Percentiles rank a stretch among this genome's conserved stretches.
Evolutionary conservation across 2,329 filamentous ascomycete genomes (phyloP).

Genomic region (Fusarium newnesense): DNA sequence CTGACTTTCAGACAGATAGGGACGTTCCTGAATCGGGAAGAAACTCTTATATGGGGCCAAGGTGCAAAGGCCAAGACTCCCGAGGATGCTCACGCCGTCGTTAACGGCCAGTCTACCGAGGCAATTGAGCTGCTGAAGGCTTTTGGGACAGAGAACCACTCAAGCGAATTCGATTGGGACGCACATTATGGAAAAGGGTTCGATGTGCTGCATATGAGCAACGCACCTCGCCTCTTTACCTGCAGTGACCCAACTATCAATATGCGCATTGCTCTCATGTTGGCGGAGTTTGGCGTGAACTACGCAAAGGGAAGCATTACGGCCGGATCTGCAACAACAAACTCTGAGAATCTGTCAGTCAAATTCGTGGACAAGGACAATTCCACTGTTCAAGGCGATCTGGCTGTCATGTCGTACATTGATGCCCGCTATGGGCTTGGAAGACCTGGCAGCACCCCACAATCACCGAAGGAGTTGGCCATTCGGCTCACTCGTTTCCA

Average conservation of each 20-base stretch:
- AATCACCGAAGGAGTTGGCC: slow-evolving; percentile 48
- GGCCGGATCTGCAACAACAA: slow-evolving; percentile 20
- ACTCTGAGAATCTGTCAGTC: slow-evolving; percentile 44
- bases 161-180: slow-evolving; percentile 78
- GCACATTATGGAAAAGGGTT: slow-evolving; percentile 81
- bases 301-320: slow-evolving; percentile 59
- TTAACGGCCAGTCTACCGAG: slow-evolving; percentile 75
- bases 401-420: slow-evolving; percentile 69
- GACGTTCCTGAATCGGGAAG: slow-evolving; percentile 78
- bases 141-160: slow-evolving; percentile 87
- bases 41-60: slow-evolving; percentile 86
- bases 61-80: slow-evolving; percentile 78
- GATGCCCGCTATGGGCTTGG: slow-evolving; percentile 60
- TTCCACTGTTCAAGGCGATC: slow-evolving; percentile 60
- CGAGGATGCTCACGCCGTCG: slow-evolving; percentile 67
- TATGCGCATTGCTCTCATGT: slow-evolving; percentile 60
- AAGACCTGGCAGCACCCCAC: slow-evolving; percentile 40
- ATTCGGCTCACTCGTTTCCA: slow-evolving; percentile 56
- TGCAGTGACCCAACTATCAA: slow-evolving; percentile 61
- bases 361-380: slow-evolving; percentile 68
- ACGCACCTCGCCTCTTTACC: slow-evolving; percentile 61
- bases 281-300: slow-evolving; percentile 59
- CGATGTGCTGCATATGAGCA: slow-evolving; percentile 78
- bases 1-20: slow-evolving; percentile 91
- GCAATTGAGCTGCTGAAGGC: slow-evolving; percentile 77